These are phyloP conservation scores for Starmerella apicola DNA, from an alignment of 805 yeast genomes.

Conservation along the genomic window DNA sequence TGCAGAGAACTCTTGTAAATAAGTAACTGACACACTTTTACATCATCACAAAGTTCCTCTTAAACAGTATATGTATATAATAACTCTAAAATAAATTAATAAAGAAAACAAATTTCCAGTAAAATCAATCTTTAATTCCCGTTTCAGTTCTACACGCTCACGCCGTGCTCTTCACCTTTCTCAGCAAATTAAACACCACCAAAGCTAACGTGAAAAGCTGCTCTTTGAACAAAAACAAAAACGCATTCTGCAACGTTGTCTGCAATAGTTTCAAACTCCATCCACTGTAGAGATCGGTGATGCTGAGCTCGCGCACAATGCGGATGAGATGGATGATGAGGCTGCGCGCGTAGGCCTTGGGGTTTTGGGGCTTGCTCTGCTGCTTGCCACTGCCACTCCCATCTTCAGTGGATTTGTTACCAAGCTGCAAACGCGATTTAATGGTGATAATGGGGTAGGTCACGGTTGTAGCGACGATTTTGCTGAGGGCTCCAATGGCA, in stretches of 20 bases:
- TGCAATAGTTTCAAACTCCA: slow-evolving; percentile 67
- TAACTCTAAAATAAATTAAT: too few relatives aligned
- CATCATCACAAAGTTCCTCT: too few relatives aligned
- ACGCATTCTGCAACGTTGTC: slow-evolving; percentile 78
- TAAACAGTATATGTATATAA: too few relatives aligned
- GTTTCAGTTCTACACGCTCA: too few relatives aligned
- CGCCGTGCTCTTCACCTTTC: slow-evolving; percentile 14
- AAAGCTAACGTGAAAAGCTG: slow-evolving; percentile 55
- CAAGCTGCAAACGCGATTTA: slow-evolving; percentile 77
- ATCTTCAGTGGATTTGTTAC: slow-evolving; percentile 26
- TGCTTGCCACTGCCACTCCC: slow-evolving; percentile 9
- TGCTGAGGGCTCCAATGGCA: slow-evolving; percentile 78
- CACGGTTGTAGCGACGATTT: slow-evolving; percentile 72
- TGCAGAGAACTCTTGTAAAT: too few relatives aligned
- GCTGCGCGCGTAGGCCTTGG: not conserved
- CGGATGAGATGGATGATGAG: slow-evolving; percentile 34
- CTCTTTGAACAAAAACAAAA: slow-evolving; percentile 81
- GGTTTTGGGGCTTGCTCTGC: slow-evolving; percentile 1
- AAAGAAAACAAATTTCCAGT: too few relatives aligned
- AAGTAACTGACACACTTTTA: too few relatives aligned
- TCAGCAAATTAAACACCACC: slow-evolving; percentile 37
- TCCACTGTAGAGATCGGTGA: slow-evolving; percentile 70
- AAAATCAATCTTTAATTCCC: too few relatives aligned
- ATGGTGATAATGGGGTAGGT: slow-evolving; percentile 87
- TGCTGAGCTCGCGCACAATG: slow-evolving; percentile 58